Conservation (phyloP, 2,329 filamentous ascomycete species). For the Sclerotiophoma versabilis region DNA sequence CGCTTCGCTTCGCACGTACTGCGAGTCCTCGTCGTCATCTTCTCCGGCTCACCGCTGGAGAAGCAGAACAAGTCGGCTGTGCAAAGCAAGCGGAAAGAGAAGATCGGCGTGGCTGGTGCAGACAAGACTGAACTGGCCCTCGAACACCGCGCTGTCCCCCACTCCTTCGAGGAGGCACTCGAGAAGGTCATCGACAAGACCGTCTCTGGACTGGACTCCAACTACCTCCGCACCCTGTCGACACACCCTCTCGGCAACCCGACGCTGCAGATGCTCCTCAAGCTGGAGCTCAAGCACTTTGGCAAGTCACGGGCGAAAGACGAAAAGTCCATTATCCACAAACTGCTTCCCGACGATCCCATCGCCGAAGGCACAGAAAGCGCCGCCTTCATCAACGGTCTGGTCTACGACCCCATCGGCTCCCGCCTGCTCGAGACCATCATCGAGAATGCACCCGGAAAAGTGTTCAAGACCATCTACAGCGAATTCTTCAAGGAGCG, state of each 20-base stretch:
- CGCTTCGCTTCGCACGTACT: constrained; percentile 89
- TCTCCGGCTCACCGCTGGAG: constrained; percentile 82
- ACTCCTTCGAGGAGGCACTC: constrained; percentile 77
- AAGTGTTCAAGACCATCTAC: constrained; percentile 89
- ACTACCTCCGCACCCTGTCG: constrained; percentile 81
- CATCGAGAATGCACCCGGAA: constrained; percentile 79
- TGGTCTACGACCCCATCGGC: constrained; percentile 89
- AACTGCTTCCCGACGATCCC: constrained; percentile 80
- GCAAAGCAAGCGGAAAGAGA: constrained; percentile 92
- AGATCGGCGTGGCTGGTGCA: constrained; percentile 64
- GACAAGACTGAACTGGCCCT: constrained; percentile 52
- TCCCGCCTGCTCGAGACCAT: constrained; percentile 90
- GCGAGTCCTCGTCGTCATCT: constrained; percentile 81
- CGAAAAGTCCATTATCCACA: constrained; percentile 73
- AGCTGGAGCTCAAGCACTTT: constrained; percentile 80
- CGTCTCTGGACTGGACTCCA: constrained; percentile 76
- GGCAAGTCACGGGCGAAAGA: constrained; percentile 71
- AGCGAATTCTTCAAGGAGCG: constrained; percentile 79
- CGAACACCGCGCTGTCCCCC: constrained; percentile 68
- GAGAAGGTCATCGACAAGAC: constrained; percentile 84
- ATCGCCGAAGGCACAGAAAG: constrained; percentile 76
- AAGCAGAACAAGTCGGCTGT: constrained; percentile 71
- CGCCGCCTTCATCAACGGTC: constrained; percentile 80
- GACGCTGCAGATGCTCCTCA: constrained; percentile 86
- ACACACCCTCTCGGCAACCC: constrained; percentile 92